A percentile compares a stretch with the other conserved stretches of the same genome.
These are phyloP conservation scores for Buddleja alternifolia DNA, from an alignment of 257 asterid species.

Conservation along the genomic window DNA sequence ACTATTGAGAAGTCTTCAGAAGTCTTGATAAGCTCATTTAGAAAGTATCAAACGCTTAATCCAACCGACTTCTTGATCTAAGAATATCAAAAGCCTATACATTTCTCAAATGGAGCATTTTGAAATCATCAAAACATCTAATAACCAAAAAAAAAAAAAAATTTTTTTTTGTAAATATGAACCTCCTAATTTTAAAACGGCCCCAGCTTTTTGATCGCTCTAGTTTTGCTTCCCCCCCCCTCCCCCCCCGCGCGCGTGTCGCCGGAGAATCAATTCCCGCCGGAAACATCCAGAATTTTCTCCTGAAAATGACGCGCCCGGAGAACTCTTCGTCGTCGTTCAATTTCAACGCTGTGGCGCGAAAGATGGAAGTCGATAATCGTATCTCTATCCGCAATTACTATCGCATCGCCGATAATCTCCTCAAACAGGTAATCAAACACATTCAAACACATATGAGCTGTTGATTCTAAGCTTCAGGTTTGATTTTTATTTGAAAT, in stretches of 20 bases:
- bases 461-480: neutral
- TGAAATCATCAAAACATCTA: too few relatives aligned
- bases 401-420: conserved; percentile 59
- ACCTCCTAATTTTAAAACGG: too few relatives aligned
- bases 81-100: too few relatives aligned
- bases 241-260: neutral
- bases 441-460: neutral
- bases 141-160: too few relatives aligned
- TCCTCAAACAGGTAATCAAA: conserved; percentile 61
- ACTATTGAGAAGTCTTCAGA: too few relatives aligned
- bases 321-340: conserved; percentile 25
- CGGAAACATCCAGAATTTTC: conserved; percentile 3
- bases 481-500: neutral
- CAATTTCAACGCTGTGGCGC: conserved; percentile 39
- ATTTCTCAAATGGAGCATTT: too few relatives aligned
- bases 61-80: too few relatives aligned
- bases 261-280: conserved; percentile 15
- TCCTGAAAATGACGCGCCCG: conserved; percentile 47
- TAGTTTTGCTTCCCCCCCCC: neutral
- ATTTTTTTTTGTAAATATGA: too few relatives aligned
- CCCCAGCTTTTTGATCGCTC: neutral
- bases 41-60: too few relatives aligned
- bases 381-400: conserved; percentile 56
- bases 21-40: too few relatives aligned
- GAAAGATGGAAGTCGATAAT: conserved; percentile 55